Percentiles rank a stretch among this genome's conserved stretches.
These are phyloP conservation scores for Drechslerella coelobrocha DNA, from an alignment of 2,329 filamentous ascomycete genomes.

Conservation along the genomic window DNA sequence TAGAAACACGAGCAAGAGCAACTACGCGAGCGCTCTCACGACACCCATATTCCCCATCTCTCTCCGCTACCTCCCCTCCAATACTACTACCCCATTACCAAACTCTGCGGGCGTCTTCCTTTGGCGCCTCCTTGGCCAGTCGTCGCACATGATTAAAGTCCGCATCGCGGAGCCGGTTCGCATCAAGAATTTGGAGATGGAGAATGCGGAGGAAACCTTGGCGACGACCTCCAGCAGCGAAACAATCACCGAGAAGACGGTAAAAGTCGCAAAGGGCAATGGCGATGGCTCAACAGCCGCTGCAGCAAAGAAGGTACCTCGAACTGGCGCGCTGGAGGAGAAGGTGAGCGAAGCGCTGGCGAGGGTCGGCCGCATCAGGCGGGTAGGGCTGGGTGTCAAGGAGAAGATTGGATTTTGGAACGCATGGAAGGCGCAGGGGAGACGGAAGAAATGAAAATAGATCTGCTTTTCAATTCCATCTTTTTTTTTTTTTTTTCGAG, in stretches of 20 bases:
- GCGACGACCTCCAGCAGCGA: conserved; percentile 53
- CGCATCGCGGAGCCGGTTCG: conserved; percentile 79
- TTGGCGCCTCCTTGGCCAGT: conserved; percentile 83
- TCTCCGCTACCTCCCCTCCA: conserved; percentile 83
- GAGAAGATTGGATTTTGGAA: conserved; percentile 85
- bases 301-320: conserved; percentile 18
- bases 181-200: conserved; percentile 58
- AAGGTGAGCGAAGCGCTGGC: conserved; percentile 83
- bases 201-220: conserved; percentile 40
- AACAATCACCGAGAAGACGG: conserved; percentile 52
- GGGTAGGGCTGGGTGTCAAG: conserved; percentile 80
- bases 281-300: conserved; percentile 6
- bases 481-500: background rate
- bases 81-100: conserved; percentile 89
- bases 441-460: conserved; percentile 56
- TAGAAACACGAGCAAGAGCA: too few relatives aligned
- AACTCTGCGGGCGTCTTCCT: conserved; percentile 75
- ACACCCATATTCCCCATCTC: conserved; percentile 89
- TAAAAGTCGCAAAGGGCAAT: conserved; percentile 5
- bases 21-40: too few relatives aligned
- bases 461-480: background rate
- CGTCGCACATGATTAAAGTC: conserved; percentile 88
- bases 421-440: conserved; percentile 64
- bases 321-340: conserved; percentile 68
- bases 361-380: conserved; percentile 83